Percentiles rank a stretch among this genome's conserved stretches.
These are phyloP conservation scores for Tolypocladium guangdongense DNA, from an alignment of 2,329 filamentous ascomycete genomes.

Conservation along the genomic window DNA sequence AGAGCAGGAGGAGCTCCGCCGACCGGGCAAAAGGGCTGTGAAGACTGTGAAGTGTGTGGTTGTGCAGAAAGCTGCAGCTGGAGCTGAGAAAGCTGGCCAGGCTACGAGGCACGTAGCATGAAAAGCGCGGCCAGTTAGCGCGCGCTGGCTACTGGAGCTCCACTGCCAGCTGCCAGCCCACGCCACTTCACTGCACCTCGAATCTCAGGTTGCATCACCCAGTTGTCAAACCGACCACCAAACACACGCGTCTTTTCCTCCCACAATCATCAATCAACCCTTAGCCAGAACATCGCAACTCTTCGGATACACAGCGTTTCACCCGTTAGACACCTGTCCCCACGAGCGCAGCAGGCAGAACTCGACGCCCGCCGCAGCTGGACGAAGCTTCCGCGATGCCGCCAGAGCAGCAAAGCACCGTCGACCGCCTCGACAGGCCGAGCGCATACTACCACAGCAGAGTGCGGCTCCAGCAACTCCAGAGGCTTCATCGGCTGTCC, in stretches of 20 bases:
- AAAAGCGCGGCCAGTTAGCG: slow-evolving; percentile 1
- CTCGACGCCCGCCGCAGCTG: not conserved
- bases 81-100: not conserved
- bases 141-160: not conserved
- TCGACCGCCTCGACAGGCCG: slow-evolving; percentile 85
- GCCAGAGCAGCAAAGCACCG: slow-evolving; percentile 50
- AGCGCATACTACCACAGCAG: slow-evolving; percentile 86
- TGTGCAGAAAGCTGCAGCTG: not conserved
- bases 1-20: not conserved
- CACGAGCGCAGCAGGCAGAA: not conserved
- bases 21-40: not conserved
- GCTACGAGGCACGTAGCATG: not conserved
- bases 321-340: not conserved
- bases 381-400: slow-evolving; percentile 27
- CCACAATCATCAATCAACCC: not conserved
- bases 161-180: not conserved
- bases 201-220: not conserved
- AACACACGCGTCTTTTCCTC: not conserved
- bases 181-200: not conserved
- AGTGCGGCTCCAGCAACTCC: slow-evolving; percentile 37
- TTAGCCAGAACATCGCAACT: no score
- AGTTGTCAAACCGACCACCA: not conserved
- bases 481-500: not conserved
- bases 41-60: not conserved
- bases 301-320: not conserved